Evolutionary conservation across 1,284 basidiomycete genomes (phyloP), one percentile per base, ranked within the genome.

Genomic region (Tranzscheliella williamsii): DNA sequence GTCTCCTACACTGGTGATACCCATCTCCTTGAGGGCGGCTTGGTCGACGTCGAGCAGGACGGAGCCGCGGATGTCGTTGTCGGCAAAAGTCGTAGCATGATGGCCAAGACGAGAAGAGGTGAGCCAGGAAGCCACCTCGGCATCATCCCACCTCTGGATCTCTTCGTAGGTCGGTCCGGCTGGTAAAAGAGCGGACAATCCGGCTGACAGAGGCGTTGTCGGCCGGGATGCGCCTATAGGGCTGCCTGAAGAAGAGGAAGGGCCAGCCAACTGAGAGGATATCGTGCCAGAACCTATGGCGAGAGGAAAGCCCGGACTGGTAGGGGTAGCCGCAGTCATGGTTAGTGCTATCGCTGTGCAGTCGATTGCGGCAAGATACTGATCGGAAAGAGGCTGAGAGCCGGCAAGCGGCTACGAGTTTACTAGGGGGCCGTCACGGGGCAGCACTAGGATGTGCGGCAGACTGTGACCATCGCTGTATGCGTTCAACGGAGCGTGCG

Each of bases 21-120:
- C 75, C 75, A 77, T 77, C 51, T 75, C 64, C 42, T 72, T 75
- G 24, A 77, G 52, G 0, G 52, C 56, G 6, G 53, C 42, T 34
- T 73, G 70, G 33, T 75, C 73, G 9, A 77, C 56, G 26, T 75
- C 70, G 23, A 73, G 51, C 17, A 77, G 47, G 15, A 72, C 63
- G 4, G 52, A 43, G 22, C 75, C 75, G 32, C 60, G 57, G 42
- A 77, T 77, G 54, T 77, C 70, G 47, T 76, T 66, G 4, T 54
- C 35, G 6, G 57, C 50, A 46, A 76, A 75, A 3, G 57, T 57
- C 12, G 42, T 5, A 3, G 60, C 56, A 38, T 76, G 57, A 17
- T 67, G 60, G 2, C 46, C 62, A 13, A 76, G 54, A 6, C 72
- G 54, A 8, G 49, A 33, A 11, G 48, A 33, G 31, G 29, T 46